Base-by-base conservation (phyloP, 2,329 filamentous ascomycete species). In the Alternaria ethzedia region DNA sequence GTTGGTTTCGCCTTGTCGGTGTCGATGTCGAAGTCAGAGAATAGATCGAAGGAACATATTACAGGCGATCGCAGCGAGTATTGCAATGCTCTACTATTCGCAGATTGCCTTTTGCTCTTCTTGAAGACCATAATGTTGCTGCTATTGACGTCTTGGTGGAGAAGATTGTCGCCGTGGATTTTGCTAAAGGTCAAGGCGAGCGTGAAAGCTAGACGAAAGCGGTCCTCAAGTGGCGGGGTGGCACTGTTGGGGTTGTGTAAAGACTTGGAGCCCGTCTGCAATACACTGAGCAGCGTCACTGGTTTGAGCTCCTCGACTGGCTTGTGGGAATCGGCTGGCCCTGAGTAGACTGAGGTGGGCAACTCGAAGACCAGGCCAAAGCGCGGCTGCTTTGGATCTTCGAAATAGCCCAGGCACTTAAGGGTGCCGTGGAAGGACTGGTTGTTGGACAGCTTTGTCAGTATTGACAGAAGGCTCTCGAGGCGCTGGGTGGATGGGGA, bases 311-410 rank as follows among this genome's bases (percentile, higher is more conserved):
- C 74, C 20, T 76, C 76, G 23, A 71, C 17, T 28, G 71, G 57
- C 51, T 78, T 75, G 10, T 88, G 82, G 66, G 87, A 86, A 79
- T 92, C 90, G 9, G 86, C 83, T 56, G 77, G 57, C 66, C 78
- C 78, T 10, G 79, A 79, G 64, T 82, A 81, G 12, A 83, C 77
- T 9, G 78, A 79, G 1, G 86, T 84, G 2, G 91, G 91, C 28
- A 94, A 87, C 54, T 91, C 89, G 71, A 93, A 95, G 11, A 95
- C 86, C 11, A 95, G 83, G 6, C 91, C 92, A 57, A 93, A 87
- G 10, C 92, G 86, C 1, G 83, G 82, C 59, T 91, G 89, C 57
- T 87, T 86, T 57, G 90, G 84, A 70, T 94, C 91, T 75, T 94
- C 91, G 70, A 93, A 93, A 73, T 93, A 94, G 72, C 66, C 91